Conservation (phyloP, 2,329 filamentous ascomycete species). For the Xylaria sp. region DNA sequence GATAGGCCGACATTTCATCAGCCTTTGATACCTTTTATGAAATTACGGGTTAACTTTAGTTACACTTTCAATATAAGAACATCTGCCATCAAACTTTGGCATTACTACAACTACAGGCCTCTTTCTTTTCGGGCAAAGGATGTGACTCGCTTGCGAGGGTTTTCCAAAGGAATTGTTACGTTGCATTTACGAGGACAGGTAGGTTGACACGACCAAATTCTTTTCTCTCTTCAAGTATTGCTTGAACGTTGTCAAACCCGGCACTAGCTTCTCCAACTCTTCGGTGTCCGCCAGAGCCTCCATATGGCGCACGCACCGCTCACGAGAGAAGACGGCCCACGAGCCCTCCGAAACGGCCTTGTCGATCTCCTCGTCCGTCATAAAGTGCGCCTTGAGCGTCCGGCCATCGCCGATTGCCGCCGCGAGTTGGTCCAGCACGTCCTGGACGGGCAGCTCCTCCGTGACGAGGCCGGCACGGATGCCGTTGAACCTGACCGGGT, state of each 20-base stretch:
- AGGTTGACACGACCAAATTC: constrained; percentile 36
- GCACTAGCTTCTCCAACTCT: constrained; percentile 42
- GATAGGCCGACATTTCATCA: too few species aligned
- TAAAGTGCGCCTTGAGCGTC: constrained; percentile 41
- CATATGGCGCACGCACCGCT: constrained; percentile 42
- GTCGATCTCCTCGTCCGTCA: constrained; percentile 46
- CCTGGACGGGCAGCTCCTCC: constrained; percentile 38
- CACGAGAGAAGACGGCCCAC: constrained; percentile 44
- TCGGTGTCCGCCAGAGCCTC: constrained; percentile 41
- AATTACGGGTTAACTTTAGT: too few species aligned
- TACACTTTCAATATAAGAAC: too few species aligned
- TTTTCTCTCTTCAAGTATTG: constrained; percentile 47
- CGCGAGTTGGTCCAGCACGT: constrained; percentile 43
- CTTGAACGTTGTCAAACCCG: constrained; percentile 44
- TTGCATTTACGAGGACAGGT: neutral
- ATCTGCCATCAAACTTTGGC: too few species aligned
- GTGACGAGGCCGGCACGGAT: constrained; percentile 46
- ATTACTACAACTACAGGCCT: too few species aligned
- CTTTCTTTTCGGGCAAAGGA: too few species aligned
- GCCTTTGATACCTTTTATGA: too few species aligned
- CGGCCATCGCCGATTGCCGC: constrained; percentile 34
- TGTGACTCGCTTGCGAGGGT: too few species aligned
- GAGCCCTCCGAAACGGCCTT: constrained; percentile 33
- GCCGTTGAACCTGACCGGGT: constrained; percentile 45
- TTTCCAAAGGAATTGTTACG: too few species aligned